Evolutionary conservation across 805 yeast genomes (phyloP).

Genomic region (Sugiyamaella marilandica): DNA sequence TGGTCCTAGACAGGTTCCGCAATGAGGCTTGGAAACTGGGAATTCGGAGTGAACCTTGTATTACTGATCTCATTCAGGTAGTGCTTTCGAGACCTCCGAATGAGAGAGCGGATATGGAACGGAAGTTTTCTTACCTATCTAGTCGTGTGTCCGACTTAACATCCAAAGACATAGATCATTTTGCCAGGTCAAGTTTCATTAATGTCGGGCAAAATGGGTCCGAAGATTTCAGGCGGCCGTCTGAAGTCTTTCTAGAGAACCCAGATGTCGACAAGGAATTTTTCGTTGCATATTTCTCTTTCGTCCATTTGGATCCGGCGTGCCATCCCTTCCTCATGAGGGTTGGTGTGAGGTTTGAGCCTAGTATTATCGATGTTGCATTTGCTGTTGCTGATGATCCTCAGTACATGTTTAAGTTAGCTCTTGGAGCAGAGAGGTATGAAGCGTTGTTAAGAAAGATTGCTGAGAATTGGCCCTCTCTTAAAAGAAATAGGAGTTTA

Average conservation of each 20-base stretch:
- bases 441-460: conserved; percentile 17
- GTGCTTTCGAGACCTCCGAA: conserved; percentile 25
- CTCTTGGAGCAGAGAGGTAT: conserved; percentile 24
- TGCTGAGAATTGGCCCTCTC: conserved; percentile 4
- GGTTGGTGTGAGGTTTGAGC: conserved; percentile 33
- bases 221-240: conserved; percentile 22
- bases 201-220: conserved; percentile 21
- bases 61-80: conserved; percentile 17
- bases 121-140: conserved; percentile 30
- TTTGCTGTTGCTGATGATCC: conserved; percentile 26
- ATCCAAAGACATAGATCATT: conserved; percentile 17
- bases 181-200: conserved; percentile 24
- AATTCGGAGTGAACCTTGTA: conserved; percentile 27
- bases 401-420: conserved; percentile 21
- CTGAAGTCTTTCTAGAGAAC: conserved; percentile 23
- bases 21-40: conserved; percentile 32
- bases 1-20: conserved; percentile 22
- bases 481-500: conserved; percentile 13
- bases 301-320: conserved; percentile 20
- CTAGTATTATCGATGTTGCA: conserved; percentile 31
- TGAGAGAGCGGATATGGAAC: conserved; percentile 21
- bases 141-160: conserved; percentile 21
- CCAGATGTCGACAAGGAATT: conserved; percentile 10
- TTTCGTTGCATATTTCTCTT: conserved; percentile 27
- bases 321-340: conserved; percentile 30